Evolutionary conservation across 2,329 filamentous ascomycete species (phyloP), one percentile per base, ranked within the genome.

Genomic region (Chrysoporthe puriensis): DNA sequence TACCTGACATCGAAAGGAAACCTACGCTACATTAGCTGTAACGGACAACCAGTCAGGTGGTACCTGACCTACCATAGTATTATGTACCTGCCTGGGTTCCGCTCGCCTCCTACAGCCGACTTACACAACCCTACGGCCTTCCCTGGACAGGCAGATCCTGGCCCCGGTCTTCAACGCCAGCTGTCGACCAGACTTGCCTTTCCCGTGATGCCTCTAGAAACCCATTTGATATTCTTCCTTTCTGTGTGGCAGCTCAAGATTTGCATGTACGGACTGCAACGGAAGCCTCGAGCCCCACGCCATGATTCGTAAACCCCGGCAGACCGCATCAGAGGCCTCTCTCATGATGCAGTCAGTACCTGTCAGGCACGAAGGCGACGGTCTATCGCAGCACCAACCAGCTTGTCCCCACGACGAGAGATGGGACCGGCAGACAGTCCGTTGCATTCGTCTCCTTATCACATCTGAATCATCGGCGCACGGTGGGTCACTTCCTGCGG

Each of bases 51-150:
- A 44, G 43, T 36, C 34, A 62, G 21, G 59, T 62, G 52, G 67
- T 66, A 69, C 59, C 64, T 66, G 40, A 44, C 59, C 46, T 34
- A 34, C 26, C 26, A 26, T 26, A 26, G 26, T 26, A 26, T 26
- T 26, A 26, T 26, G 26, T 26, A 26, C 59, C 59, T 46, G 59
- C 32, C 16, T 56, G 56, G n/a, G 50, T 66, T 26, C 42, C 32
- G 21, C 52, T 50, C 18, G 57, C 42, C 46, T 44, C 58, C 62
- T 63, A 48, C 16, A 56, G 54, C 52, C 63, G 62, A 60, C 52
- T 43, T 66, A 61, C 63, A 32, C 63, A 64, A 58, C 67, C 64
- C 50, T 69, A 56, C 67, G 48, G 6, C 36, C 57, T 43, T n/a
- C 40, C 40, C 18, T n/a, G 34, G 56, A 9, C 34, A 58, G 8